Evolutionary conservation across 768 basidiomycete genomes (phyloP).

Genomic region (Hypholoma sublateritium): DNA sequence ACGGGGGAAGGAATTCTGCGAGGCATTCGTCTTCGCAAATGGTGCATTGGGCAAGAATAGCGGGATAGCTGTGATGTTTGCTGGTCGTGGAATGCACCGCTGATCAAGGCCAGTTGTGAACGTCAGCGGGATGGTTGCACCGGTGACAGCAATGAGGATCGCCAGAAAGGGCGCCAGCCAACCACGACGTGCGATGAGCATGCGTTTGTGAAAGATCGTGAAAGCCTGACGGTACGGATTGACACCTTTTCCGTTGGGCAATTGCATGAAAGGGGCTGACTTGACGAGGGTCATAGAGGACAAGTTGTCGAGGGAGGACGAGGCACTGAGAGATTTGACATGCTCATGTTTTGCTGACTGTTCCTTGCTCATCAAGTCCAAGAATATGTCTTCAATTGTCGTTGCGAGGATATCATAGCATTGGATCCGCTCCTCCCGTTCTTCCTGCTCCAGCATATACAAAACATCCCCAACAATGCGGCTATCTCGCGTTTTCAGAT

Average conservation of each 20-base stretch:
- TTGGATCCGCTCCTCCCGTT: constrained; percentile 31
- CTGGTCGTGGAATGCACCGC: constrained; percentile 54
- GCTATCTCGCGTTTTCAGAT: constrained; percentile 62
- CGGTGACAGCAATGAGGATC: constrained; percentile 56
- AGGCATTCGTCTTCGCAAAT: constrained; percentile 17
- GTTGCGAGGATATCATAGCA: constrained; percentile 72
- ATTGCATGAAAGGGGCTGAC: constrained; percentile 26
- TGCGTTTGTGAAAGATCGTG: constrained; percentile 74
- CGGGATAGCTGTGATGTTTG: constrained; percentile 41
- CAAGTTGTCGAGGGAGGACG: constrained; percentile 12
- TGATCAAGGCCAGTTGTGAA: constrained; percentile 55
- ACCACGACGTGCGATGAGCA: constrained; percentile 60
- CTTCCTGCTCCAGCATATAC: constrained; percentile 46
- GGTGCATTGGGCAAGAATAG: constrained; percentile 34
- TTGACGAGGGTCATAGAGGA: constrained; percentile 12
- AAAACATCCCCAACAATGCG: constrained; percentile 54
- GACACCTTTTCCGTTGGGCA: constrained; percentile 51
- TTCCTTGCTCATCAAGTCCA: constrained; percentile 60
- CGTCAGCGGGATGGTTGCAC: constrained; percentile 54
- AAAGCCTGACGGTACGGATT: constrained; percentile 63
- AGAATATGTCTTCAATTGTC: constrained; percentile 80
- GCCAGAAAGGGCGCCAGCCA: constrained; percentile 66
- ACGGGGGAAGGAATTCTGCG: constrained; percentile 22
- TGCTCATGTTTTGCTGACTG: constrained; percentile 20
- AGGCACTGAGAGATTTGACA: constrained; percentile 10